A percentile compares a stretch with the other conserved stretches of the same genome.
Evolutionary conservation across 2,329 filamentous ascomycete species (phyloP).

Genomic region (Penicillium hesseltinei): DNA sequence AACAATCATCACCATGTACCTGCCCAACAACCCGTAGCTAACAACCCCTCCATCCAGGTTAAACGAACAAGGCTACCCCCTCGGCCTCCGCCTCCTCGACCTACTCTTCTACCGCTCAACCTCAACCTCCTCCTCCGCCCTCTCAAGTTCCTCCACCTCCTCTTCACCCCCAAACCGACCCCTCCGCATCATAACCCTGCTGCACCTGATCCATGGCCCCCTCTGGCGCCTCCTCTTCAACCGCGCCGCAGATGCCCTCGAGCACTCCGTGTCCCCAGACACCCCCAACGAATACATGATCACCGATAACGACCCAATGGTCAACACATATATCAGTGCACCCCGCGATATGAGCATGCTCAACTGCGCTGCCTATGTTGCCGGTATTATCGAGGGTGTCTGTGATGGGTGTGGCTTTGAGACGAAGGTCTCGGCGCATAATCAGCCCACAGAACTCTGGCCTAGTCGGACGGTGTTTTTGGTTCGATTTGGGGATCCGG

Average conservation of each 20-base stretch:
- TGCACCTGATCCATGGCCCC: conserved; percentile 92
- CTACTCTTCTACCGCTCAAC: conserved; percentile 82
- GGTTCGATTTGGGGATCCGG: conserved; percentile 86
- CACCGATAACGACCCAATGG: conserved; percentile 93
- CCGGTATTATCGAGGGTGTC: conserved; percentile 90
- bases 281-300: conserved; percentile 98
- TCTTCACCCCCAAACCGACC: conserved; percentile 71
- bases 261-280: conserved; percentile 77
- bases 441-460: conserved; percentile 76
- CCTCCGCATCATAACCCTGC: conserved; percentile 81
- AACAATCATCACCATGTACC: neutral
- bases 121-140: conserved; percentile 82
- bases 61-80: conserved; percentile 86
- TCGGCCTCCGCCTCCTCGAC: conserved; percentile 91
- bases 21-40: neutral
- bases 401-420: conserved; percentile 91
- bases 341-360: conserved; percentile 94
- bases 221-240: conserved; percentile 92
- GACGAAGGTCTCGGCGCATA: conserved; percentile 86
- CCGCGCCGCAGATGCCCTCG: conserved; percentile 85
- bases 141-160: conserved; percentile 71
- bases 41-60: conserved; percentile 53
- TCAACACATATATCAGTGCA: conserved; percentile 90
- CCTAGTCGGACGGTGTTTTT: conserved; percentile 94
- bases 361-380: conserved; percentile 94